Evolutionary conservation across 2,329 filamentous ascomycete genomes (phyloP), one percentile per base, ranked within the genome.

Genomic region (Beauveria varroae): DNA sequence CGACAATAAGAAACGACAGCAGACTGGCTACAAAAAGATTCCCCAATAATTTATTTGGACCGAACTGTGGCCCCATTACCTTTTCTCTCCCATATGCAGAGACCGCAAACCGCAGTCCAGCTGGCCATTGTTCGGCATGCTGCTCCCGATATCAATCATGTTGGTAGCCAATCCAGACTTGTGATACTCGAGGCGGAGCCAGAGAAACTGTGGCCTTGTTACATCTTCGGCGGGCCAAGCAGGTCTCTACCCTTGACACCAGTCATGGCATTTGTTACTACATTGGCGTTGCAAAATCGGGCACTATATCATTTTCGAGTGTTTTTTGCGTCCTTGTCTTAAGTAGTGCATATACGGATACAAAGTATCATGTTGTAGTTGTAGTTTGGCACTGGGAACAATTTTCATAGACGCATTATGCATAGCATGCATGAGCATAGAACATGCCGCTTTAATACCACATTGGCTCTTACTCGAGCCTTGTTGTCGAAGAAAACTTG

Each of bases 1-100:
- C 43, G 76, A 81, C 66, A 76, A 76, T 67, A 81, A 78, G 72
- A 71, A 65, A 63, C 69, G 70, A 63, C 66, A 68, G 46, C 66
- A 72, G 63, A 56, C 68, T 4, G 62, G 67, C 26, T 76, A 76
- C 66, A 73, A 74, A 65, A 68, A 73, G 22, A 67, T 76, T 18
- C 54, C 66, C 46, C 65, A 67, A 52, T 70, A 41, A 60, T 26
- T 30, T 8, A 18, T n/a, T 12, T 24, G 20, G 24, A 7, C 37
- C 18, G 24, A 52, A 16, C 14, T n/a, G 24, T 18, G 8, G 30
- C 12, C 3, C 12, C 4, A 12, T 12, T 16, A 20, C 37, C 14
- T 34, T n/a, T 41, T 16, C 12, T 10, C 14, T 14, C 2, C 18
- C 37, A 59, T 26, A 30, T 24, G 34, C 49, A 46, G 10, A 9